Evolutionary conservation across 768 basidiomycete species (phyloP).

Genomic region (Tylopilus rubrobrunneus): DNA sequence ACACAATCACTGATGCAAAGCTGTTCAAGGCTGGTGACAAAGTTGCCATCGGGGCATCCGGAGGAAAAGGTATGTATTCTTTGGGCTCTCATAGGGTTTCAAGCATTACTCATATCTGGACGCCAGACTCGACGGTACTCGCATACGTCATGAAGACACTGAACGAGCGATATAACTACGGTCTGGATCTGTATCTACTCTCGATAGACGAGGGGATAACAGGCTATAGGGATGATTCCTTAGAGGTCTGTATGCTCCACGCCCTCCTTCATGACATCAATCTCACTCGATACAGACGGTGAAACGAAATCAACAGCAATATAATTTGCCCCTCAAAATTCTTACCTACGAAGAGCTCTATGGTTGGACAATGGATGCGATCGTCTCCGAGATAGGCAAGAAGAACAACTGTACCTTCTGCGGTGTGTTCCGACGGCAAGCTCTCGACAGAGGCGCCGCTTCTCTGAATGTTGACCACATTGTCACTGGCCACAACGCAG

Average conservation of each 20-base stretch:
- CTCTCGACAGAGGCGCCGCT: constrained; percentile 90
- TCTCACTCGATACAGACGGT: constrained; percentile 66
- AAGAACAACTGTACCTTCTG: constrained; percentile 99
- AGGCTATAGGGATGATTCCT: constrained; percentile 94
- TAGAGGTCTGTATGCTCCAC: constrained; percentile 59
- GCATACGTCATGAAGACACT: constrained; percentile 96
- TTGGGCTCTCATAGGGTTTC: not conserved
- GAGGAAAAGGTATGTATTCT: constrained; percentile 80
- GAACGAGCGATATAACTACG: constrained; percentile 92
- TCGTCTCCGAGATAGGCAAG: constrained; percentile 90
- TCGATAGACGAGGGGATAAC: constrained; percentile 99
- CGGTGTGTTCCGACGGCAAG: constrained; percentile 95
- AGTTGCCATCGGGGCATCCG: constrained; percentile 97
- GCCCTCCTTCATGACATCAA: constrained; percentile 4
- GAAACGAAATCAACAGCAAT: constrained; percentile 94
- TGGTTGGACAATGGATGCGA: constrained; percentile 99
- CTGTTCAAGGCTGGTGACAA: constrained; percentile 87
- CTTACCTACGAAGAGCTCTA: constrained; percentile 94
- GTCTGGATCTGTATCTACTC: constrained; percentile 83
- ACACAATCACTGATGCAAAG: constrained; percentile 80
- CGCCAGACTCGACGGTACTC: constrained; percentile 90
- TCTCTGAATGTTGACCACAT: constrained; percentile 92
- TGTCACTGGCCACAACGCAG: constrained; percentile 98
- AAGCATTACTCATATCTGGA: not conserved
- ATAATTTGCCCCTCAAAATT: constrained; percentile 93